Evolutionary conservation across 345 rosid species (phyloP).

Genomic region (Eucalyptus pauciflora): DNA sequence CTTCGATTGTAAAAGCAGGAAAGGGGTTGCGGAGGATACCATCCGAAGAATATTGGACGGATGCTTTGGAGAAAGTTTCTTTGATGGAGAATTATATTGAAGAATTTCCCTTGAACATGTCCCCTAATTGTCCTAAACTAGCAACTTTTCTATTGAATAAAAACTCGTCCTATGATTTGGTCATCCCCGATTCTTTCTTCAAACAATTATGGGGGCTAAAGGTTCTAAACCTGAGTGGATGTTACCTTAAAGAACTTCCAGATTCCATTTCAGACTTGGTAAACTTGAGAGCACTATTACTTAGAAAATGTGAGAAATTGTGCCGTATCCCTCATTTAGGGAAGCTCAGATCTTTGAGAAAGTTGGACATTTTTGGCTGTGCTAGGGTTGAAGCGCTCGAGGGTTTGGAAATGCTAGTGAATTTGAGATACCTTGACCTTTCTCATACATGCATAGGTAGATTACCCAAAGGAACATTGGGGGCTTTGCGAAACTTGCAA

Average conservation of each 20-base stretch:
- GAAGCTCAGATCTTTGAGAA: too few relatives aligned
- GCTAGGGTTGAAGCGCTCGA: too few relatives aligned
- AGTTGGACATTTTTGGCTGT: too few relatives aligned
- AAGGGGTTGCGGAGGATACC: not conserved
- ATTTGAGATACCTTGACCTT: too few relatives aligned
- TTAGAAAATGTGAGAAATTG: rapidly evolving
- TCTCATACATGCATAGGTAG: too few relatives aligned
- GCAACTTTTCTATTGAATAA: not conserved
- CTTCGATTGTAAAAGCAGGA: not conserved
- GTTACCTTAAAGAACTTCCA: not conserved
- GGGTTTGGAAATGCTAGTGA: too few relatives aligned
- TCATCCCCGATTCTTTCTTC: too few relatives aligned
- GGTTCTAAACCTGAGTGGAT: too few relatives aligned
- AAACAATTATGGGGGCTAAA: too few relatives aligned
- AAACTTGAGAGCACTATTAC: not conserved
- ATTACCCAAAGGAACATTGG: too few relatives aligned
- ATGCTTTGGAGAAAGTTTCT: constrained; percentile 1
- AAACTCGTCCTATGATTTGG: rapidly evolving
- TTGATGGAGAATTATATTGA: not conserved
- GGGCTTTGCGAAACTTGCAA: not conserved
- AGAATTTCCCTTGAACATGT: not conserved
- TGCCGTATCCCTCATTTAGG: rapidly evolving
- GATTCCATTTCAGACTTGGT: not conserved
- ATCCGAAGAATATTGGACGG: not conserved
- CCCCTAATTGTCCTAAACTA: not conserved